Conservation (phyloP, 169 alveolate species). For the Toxoplasma gondii region DNA sequence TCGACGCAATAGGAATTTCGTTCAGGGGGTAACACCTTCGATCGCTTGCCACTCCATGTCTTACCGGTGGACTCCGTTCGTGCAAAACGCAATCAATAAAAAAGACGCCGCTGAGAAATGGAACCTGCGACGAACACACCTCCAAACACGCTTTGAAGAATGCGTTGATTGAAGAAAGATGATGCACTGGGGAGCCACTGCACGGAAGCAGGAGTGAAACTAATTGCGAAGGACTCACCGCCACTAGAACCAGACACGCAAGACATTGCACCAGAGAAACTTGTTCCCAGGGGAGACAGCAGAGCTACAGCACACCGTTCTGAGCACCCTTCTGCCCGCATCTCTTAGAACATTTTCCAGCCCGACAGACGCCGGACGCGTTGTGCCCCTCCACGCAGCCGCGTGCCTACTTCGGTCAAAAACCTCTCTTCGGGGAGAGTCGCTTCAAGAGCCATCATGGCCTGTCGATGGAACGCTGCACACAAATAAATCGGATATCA, state of each 20-base stretch:
- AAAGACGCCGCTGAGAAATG: constrained; percentile 34
- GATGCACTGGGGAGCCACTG: too few relatives aligned
- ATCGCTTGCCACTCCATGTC: neutral
- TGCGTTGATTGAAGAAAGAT: too few relatives aligned
- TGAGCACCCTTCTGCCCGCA: neutral
- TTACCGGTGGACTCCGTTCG: constrained; percentile 6
- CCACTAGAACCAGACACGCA: neutral
- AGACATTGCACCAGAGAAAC: neutral
- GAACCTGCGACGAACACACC: neutral
- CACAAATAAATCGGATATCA: too few relatives aligned
- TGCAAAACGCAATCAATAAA: constrained; percentile 19
- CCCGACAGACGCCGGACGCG: neutral
- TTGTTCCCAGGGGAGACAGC: neutral
- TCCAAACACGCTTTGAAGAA: too few relatives aligned
- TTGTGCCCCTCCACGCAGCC: neutral
- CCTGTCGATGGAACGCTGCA: constrained; percentile 3
- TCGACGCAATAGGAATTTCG: too few relatives aligned
- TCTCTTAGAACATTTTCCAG: too few relatives aligned
- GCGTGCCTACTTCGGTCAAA: constrained; percentile 11
- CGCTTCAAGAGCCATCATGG: neutral
- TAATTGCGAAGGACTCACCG: neutral
- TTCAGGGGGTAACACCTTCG: too few relatives aligned
- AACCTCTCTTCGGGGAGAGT: neutral
- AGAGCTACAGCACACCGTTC: neutral
- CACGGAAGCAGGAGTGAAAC: too few relatives aligned